A percentile compares a stretch with the other conserved stretches of the same genome.
phyloP scores from a whole-genome alignment of 371 early-diverging fungal species.

The Mortierella sp. region DNA sequence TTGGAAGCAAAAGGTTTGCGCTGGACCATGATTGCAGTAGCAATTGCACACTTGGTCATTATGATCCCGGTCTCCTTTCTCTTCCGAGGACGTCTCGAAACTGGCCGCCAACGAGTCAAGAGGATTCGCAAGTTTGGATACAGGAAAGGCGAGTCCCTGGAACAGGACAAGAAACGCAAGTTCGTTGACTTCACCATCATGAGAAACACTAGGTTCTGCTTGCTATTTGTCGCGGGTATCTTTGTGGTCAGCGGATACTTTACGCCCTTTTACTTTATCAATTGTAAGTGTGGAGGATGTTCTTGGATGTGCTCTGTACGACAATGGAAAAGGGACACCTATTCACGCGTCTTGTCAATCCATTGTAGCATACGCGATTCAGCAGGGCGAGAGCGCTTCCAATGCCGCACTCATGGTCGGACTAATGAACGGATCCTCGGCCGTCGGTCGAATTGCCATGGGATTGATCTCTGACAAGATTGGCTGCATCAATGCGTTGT shows the following conservation, averaged over 20 bases:
- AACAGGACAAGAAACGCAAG: slow-evolving; percentile 42
- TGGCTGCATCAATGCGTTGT: slow-evolving; percentile 69
- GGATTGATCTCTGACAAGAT: slow-evolving; percentile 72
- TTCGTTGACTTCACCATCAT: slow-evolving; percentile 56
- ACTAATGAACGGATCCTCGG: slow-evolving; percentile 65
- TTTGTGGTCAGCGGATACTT: slow-evolving; percentile 46
- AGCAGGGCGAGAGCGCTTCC: slow-evolving; percentile 39
- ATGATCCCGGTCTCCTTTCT: slow-evolving; percentile 56
- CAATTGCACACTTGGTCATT: slow-evolving; percentile 63
- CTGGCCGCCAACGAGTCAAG: slow-evolving; percentile 29
- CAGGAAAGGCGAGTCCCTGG: slow-evolving; percentile 44
- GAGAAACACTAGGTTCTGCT: slow-evolving; percentile 37
- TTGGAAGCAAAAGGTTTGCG: slow-evolving; percentile 65
- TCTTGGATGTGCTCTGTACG: too few relatives aligned
- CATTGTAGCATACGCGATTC: slow-evolving; percentile 51
- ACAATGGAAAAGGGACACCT: too few relatives aligned
- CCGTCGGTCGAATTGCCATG: slow-evolving; percentile 72
- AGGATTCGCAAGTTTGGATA: slow-evolving; percentile 33
- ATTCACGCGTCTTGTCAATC: neutral
- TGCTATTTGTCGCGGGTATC: slow-evolving; percentile 41
- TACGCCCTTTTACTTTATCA: slow-evolving; percentile 51
- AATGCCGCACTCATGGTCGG: slow-evolving; percentile 64
- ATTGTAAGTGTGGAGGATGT: slow-evolving; percentile 18
- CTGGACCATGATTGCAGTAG: slow-evolving; percentile 74
- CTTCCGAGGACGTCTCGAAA: slow-evolving; percentile 31